phyloP scores from a whole-genome alignment of 2,329 filamentous ascomycete genomes.

The Emericellopsis cladophorae region DNA sequence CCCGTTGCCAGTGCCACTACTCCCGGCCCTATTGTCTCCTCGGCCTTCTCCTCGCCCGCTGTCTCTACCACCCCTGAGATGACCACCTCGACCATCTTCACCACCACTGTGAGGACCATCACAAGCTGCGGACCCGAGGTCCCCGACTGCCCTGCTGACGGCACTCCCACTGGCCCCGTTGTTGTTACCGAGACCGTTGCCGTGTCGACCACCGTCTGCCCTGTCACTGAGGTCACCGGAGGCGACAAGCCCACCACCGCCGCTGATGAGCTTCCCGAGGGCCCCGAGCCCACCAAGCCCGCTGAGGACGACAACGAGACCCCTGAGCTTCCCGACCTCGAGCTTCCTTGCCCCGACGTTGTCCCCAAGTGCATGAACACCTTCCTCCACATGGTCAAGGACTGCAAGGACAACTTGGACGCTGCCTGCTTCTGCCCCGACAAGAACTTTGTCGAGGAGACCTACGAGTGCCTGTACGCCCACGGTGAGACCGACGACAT shows the following conservation, averaged over 20 bases:
- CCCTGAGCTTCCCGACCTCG: slow-evolving; percentile 14
- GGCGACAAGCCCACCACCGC: slow-evolving; percentile 13
- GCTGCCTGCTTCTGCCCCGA: slow-evolving; percentile 77
- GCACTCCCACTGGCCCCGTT: slow-evolving; percentile 16
- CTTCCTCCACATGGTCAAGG: slow-evolving; percentile 56
- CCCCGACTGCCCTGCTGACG: slow-evolving; percentile 36
- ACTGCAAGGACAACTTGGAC: slow-evolving; percentile 78
- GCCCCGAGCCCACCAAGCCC: neutral
- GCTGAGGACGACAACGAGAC: slow-evolving; percentile 4
- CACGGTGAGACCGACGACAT: slow-evolving; percentile 56
- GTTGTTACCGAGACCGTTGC: slow-evolving; percentile 42
- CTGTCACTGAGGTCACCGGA: slow-evolving; percentile 33
- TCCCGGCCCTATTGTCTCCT: slow-evolving; percentile 2
- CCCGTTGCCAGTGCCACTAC: slow-evolving; percentile 2
- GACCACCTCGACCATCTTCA: slow-evolving; percentile 36
- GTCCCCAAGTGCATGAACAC: slow-evolving; percentile 88
- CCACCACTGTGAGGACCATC: slow-evolving; percentile 34
- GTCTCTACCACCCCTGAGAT: slow-evolving; percentile 4
- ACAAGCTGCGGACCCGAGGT: slow-evolving; percentile 32
- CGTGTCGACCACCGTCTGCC: slow-evolving; percentile 48
- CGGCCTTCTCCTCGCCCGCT: neutral
- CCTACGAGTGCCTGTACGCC: slow-evolving; percentile 71
- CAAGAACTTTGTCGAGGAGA: slow-evolving; percentile 59
- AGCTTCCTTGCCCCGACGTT: slow-evolving; percentile 50
- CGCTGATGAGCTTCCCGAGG: slow-evolving; percentile 5